Evolutionary conservation across 768 basidiomycete genomes (phyloP).

Genomic region (Termitomyces sp.): DNA sequence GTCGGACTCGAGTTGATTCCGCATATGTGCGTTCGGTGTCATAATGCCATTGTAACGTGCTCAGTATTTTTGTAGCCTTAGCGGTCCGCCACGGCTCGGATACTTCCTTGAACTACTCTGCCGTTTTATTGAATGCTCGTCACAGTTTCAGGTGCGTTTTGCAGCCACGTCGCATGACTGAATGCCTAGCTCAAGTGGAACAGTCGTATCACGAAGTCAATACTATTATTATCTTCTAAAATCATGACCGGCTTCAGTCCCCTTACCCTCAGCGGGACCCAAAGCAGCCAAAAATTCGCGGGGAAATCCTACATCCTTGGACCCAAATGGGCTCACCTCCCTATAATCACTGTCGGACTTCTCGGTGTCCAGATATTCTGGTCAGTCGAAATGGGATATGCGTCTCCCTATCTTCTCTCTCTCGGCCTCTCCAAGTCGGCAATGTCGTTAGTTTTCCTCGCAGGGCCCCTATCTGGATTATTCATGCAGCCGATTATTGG

Average conservation of each 20-base stretch:
- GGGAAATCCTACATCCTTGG: constrained; percentile 61
- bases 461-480: constrained; percentile 86
- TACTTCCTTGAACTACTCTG: not conserved
- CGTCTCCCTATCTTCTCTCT: constrained; percentile 84
- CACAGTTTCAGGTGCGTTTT: not conserved
- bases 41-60: not conserved
- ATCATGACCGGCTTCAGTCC: constrained; percentile 11
- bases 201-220: not conserved
- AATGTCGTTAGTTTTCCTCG: constrained; percentile 90
- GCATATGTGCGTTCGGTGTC: not conserved
- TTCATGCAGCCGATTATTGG: constrained; percentile 90
- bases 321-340: constrained; percentile 62
- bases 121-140: not conserved
- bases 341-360: constrained; percentile 71
- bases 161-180: not conserved
- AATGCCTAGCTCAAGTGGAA: not conserved
- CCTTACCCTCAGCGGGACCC: not conserved
- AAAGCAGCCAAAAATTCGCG: constrained; percentile 8
- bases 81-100: not conserved
- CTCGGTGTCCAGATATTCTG: constrained; percentile 87
- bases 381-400: constrained; percentile 94
- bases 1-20: not conserved
- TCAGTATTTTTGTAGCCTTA: not conserved
- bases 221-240: not conserved
- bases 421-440: constrained; percentile 82